Evolutionary conservation across 1,139 yeast genomes (phyloP), one percentile per base, ranked within the genome.

Genomic region (Lodderomyces parapsilosis): DNA sequence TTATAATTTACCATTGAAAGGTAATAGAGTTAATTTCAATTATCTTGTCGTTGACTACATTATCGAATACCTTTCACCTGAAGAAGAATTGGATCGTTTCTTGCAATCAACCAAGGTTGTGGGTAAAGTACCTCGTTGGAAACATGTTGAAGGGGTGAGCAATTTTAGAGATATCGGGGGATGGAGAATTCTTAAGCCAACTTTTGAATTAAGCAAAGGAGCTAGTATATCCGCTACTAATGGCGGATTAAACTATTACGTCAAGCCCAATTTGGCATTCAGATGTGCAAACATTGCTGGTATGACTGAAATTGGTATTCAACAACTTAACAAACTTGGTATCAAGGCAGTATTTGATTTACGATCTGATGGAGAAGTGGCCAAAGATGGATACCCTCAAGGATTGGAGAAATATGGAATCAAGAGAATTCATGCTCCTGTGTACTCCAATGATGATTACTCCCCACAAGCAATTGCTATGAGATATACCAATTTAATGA

Each of bases 151-250:
- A 30, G 93, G 94, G 0, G 78, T 86, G 10, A 62, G 74, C 42
- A 88, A 89, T 55, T 83, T 87, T 54, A 73, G 96, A 51, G 96
- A 88, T 55, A 60, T 83, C 45, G 96, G 96, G 1, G 96, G 96
- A 3, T 88, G 86, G 80, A 66, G 65, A 46, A 65, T 79, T 8
- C 52, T 52, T 15, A 49, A 47, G 18, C 76, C 76, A 2, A 56
- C 65, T 6, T 62, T 58, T 41, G 49, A 51, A 20, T 19, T 49
- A 35, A 42, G 47, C 15, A 42, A 30, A 13, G 34, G 24, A n/a
- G 14, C 27, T 6, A 11, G 27, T 14, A 8, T 13, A 6, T 27
- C 37, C 2, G 6, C 27, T 14, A 24, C 19, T 11, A 23, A 38
- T 9, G 23, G 40, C 6, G 43, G 51, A 23, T 43, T 48, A 13